phyloP scores from a whole-genome alignment of 2,329 filamentous ascomycete genomes.

The Ophiostoma ulmi region DNA sequence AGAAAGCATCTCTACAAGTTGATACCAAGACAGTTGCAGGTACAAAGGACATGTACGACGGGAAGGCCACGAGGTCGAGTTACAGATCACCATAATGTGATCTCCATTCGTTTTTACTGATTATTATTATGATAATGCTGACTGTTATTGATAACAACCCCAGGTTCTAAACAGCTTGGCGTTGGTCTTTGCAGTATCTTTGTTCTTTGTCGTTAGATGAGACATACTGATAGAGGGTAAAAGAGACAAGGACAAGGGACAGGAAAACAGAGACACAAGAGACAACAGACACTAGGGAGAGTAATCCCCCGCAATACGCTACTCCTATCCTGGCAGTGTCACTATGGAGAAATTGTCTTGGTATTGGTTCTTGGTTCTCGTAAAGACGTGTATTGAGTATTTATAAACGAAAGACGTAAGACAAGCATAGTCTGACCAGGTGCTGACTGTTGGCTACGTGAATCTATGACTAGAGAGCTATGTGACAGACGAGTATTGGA shows the following conservation, averaged over 20 bases:
- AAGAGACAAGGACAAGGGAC: neutral
- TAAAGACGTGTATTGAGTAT: neutral
- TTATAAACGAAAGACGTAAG: neutral
- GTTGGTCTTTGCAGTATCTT: neutral
- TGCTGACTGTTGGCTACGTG: neutral
- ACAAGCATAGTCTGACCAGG: neutral
- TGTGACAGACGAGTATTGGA: neutral
- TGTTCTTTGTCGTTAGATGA: neutral
- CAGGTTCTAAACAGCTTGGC: no score
- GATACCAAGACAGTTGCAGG: no score
- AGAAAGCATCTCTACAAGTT: no score
- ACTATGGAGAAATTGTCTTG: neutral
- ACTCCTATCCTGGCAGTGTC: neutral
- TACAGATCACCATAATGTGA: neutral
- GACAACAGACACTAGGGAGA: neutral
- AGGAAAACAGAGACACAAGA: neutral
- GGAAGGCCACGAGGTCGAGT: neutral
- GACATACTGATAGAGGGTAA: neutral
- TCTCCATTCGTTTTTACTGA: no score
- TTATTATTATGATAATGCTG: no score
- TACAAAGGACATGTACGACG: no score
- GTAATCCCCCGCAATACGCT: neutral
- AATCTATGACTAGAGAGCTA: neutral
- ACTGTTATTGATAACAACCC: no score
- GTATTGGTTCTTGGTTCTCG: constrained; percentile 1